A percentile compares a stretch with the other conserved stretches of the same genome.
Evolutionary conservation across 192 early-diverging fungal genomes (phyloP).

Genomic region (Lunasporangiospora selenospora): DNA sequence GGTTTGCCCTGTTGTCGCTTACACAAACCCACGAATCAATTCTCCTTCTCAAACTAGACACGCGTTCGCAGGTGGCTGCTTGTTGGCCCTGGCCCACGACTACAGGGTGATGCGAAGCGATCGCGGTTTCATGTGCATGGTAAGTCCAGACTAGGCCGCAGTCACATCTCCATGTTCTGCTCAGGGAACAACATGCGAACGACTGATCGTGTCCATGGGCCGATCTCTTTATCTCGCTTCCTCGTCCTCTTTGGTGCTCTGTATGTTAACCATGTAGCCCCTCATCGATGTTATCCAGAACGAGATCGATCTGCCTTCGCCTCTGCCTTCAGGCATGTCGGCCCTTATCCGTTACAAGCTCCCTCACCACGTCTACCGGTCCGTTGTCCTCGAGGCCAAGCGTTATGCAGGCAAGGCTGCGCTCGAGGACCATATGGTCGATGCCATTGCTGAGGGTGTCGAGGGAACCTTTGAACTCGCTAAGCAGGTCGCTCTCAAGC

Average conservation of each 20-base stretch:
- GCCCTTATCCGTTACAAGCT: constrained; percentile 63
- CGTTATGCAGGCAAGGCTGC: constrained; percentile 62
- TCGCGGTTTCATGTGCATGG: constrained; percentile 71
- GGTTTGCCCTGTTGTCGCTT: too few species aligned
- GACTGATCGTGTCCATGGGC: too few species aligned
- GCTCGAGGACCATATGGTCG: constrained; percentile 59
- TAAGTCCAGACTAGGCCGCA: background rate
- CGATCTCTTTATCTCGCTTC: background rate
- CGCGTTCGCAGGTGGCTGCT: constrained; percentile 75
- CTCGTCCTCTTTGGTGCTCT: background rate
- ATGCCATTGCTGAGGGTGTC: constrained; percentile 51
- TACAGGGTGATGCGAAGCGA: constrained; percentile 71
- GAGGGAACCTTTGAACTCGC: constrained; percentile 55
- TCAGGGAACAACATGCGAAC: too few species aligned
- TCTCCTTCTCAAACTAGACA: too few species aligned
- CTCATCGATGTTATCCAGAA: too few species aligned
- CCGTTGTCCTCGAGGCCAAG: constrained; percentile 61
- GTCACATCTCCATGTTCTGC: too few species aligned
- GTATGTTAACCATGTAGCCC: background rate
- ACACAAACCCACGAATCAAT: too few species aligned
- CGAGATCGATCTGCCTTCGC: constrained; percentile 68
- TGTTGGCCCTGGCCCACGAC: constrained; percentile 58
- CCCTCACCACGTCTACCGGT: constrained; percentile 52
- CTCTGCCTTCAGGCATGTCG: constrained; percentile 67
- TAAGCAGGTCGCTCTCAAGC: constrained; percentile 50